These are phyloP conservation scores for Neoboletus subvelutipes DNA, from an alignment of 768 basidiomycete genomes.

Conservation along the genomic window DNA sequence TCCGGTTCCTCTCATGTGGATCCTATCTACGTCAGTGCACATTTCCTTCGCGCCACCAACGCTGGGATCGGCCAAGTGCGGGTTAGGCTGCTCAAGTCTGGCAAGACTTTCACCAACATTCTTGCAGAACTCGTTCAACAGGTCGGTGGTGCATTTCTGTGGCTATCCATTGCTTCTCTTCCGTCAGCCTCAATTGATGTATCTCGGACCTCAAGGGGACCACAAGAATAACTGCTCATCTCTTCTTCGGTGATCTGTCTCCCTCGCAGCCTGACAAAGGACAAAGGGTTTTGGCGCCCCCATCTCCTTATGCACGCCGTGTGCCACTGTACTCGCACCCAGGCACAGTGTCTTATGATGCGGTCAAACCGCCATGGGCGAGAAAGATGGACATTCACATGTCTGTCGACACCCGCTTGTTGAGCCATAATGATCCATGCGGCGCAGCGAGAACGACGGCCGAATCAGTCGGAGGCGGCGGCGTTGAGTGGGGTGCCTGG, in stretches of 20 bases:
- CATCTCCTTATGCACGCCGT: slow-evolving; percentile 60
- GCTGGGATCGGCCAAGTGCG: slow-evolving; percentile 45
- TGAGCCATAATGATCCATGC: slow-evolving; percentile 38
- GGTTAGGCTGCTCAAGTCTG: slow-evolving; percentile 47
- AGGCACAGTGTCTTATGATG: slow-evolving; percentile 32
- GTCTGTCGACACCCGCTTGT: slow-evolving; percentile 43
- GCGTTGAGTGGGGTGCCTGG: slow-evolving; percentile 61
- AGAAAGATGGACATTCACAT: slow-evolving; percentile 37
- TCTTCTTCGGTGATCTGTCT: slow-evolving; percentile 53
- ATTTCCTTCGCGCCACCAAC: slow-evolving; percentile 51
- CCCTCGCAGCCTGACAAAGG: slow-evolving; percentile 24
- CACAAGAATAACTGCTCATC: slow-evolving; percentile 50
- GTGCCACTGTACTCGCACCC: slow-evolving; percentile 57
- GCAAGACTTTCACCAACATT: slow-evolving; percentile 57
- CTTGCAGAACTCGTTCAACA: slow-evolving; percentile 57
- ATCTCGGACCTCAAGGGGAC: slow-evolving; percentile 35
- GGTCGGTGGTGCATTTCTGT: slow-evolving; percentile 33
- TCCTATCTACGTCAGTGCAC: slow-evolving; percentile 58
- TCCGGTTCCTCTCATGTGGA: slow-evolving; percentile 47
- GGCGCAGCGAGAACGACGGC: slow-evolving; percentile 39
- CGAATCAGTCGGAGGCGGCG: slow-evolving; percentile 49
- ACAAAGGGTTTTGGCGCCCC: slow-evolving; percentile 39
- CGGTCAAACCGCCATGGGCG: slow-evolving; percentile 32
- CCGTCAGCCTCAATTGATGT: not conserved
- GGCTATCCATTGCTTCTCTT: not conserved